Percentiles rank a stretch among this genome's conserved stretches.
Evolutionary conservation across 768 basidiomycete genomes (phyloP).

Genomic region (Auricularia heimuer): DNA sequence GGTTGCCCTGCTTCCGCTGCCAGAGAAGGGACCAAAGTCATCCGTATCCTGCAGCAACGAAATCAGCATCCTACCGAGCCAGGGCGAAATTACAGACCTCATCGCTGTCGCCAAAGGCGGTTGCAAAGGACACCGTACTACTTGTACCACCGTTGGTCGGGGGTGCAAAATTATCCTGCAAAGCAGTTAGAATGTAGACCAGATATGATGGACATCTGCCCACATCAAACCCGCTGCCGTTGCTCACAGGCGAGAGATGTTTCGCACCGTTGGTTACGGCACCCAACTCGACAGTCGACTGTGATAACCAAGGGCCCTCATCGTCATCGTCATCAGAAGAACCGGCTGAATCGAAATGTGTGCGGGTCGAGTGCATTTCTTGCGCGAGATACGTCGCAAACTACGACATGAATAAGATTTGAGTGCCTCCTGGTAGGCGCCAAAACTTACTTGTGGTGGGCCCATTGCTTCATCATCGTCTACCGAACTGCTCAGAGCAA

Average conservation of each 20-base stretch:
- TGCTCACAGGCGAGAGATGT: slow-evolving; percentile 31
- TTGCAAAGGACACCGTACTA: slow-evolving; percentile 11
- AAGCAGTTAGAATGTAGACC: slow-evolving; percentile 7
- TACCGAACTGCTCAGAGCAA: slow-evolving; percentile 36
- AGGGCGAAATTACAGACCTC: slow-evolving; percentile 37
- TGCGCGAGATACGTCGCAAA: slow-evolving; percentile 73
- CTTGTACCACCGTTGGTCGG: slow-evolving; percentile 6
- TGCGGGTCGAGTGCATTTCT: slow-evolving; percentile 48
- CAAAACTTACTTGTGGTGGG: slow-evolving; percentile 33
- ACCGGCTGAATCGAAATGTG: slow-evolving; percentile 22
- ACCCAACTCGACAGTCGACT: slow-evolving; percentile 58
- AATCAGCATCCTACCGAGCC: slow-evolving; percentile 1
- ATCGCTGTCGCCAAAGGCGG: slow-evolving; percentile 42
- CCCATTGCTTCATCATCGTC: slow-evolving; percentile 35
- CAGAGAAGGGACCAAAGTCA: slow-evolving; percentile 75
- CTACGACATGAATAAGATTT: slow-evolving; percentile 25
- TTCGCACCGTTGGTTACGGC: slow-evolving; percentile 39
- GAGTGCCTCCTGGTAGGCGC: background rate
- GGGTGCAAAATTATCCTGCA: slow-evolving; percentile 23
- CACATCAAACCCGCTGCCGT: slow-evolving; percentile 37
- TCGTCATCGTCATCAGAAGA: slow-evolving; percentile 54
- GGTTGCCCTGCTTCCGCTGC: slow-evolving; percentile 36
- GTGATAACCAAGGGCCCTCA: slow-evolving; percentile 62
- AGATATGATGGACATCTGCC: slow-evolving; percentile 14
- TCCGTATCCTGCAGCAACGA: slow-evolving; percentile 33